A percentile compares a stretch with the other conserved stretches of the same genome.
Conservation (phyloP, 2,329 filamentous ascomycete genomes). For the Orbilia javanica region DNA sequence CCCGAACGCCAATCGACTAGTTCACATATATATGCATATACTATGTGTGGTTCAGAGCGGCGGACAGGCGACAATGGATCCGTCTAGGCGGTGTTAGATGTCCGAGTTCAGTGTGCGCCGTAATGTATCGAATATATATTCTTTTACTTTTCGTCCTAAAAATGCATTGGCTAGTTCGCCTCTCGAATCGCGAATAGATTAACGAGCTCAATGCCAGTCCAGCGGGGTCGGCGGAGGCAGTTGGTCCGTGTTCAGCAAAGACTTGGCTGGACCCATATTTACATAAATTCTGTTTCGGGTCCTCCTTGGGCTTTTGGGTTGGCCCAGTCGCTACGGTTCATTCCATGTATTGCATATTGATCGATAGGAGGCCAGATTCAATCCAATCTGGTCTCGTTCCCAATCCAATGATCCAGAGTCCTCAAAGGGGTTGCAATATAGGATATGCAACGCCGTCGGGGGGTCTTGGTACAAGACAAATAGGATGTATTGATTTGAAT, state of each 20-base stretch:
- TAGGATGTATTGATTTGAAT: too few species aligned
- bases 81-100: not conserved
- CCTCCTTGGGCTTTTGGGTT: not conserved
- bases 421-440: not conserved
- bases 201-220: not conserved
- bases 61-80: not conserved
- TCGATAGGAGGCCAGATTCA: not conserved
- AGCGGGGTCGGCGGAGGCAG: conserved; percentile 10
- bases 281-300: conserved; percentile 1
- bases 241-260: conserved; percentile 17
- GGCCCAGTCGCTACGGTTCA: not conserved
- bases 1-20: conserved; percentile 7
- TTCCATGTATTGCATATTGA: not conserved
- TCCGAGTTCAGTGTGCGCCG: conserved; percentile 4
- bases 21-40: not conserved
- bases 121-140: conserved; percentile 20
- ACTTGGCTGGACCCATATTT: not conserved
- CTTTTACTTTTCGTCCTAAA: conserved; percentile 6
- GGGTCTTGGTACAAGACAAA: too few species aligned
- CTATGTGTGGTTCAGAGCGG: not conserved
- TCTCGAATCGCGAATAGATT: conserved; percentile 20
- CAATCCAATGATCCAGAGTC: too few species aligned
- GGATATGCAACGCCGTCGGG: too few species aligned
- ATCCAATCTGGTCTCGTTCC: too few species aligned
- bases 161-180: conserved; percentile 13